Base-by-base conservation (phyloP, 306 rosid species). In the Trifolium pratense region DNA sequence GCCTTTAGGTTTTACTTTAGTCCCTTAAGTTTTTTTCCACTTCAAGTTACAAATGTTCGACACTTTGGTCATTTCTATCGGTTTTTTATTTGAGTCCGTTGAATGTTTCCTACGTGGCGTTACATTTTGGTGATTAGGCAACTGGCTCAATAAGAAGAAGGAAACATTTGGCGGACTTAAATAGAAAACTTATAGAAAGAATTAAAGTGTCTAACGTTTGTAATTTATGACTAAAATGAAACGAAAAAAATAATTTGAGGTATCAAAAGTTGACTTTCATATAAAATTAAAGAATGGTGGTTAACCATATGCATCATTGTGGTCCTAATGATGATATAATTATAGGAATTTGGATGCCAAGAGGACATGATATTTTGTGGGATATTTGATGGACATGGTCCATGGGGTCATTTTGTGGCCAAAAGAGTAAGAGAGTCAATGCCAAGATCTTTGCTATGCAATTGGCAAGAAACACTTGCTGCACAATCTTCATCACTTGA, bases 331-430 rank as follows among this genome's bases (percentile, higher is more conserved):
- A 25, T 56, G 29, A 57, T 37, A 55, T 3, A 29, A 12, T 79
- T 43, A 20, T 75, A 94, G 98, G 97, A 88, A 87, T 94, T 88
- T 77, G 98, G 98, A 42, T 88, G 92, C 82, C 98, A 89, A 86
- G 91, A 89, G 53, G 98, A 94, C 78, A 84, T 89, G 97, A 81
- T 94, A 32, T 91, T 88, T 32, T 91, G 98, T 29, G 98, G 98
- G 32, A 80, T 94, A 6, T 94, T 91, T 74, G 98, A 94, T 57
- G 98, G 98, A 36, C 98, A 94, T 45, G 98, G 98, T 0, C 83
- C 88, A 18, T 94, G 98, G 98, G 98, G 98, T 32, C 97, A 94
- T 76, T 89, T 86, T 78, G 96, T 94, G 80, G 88, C 98, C 3
- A 94, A 94, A 80, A 78, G 63, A 49, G 86, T 91, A 6, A 88